Conservation (phyloP, 352 stramenopile species). For the Pythium vanterpoolii region DNA sequence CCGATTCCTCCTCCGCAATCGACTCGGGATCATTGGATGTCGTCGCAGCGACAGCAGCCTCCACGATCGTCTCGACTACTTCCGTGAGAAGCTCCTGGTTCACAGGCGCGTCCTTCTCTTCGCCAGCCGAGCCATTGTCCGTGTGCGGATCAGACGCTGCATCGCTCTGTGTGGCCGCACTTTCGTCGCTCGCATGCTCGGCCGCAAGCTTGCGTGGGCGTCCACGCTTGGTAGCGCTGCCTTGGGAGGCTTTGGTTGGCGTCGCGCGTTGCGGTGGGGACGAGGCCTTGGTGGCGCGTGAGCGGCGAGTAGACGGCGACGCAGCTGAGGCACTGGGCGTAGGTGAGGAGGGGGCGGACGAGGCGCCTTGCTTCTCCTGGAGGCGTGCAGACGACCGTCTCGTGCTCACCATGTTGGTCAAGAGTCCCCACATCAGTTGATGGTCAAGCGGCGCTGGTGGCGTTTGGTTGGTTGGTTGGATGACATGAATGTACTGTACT, state of each 20-base stretch:
- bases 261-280: not conserved
- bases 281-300: not conserved
- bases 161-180: constrained; percentile 20
- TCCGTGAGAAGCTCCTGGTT: constrained; percentile 25
- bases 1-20: not conserved
- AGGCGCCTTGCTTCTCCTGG: constrained; percentile 38
- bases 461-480: constrained; percentile 23
- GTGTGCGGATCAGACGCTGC: constrained; percentile 4
- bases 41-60: not conserved
- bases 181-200: constrained; percentile 6
- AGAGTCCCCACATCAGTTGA: constrained; percentile 27
- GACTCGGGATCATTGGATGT: not conserved
- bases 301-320: constrained; percentile 11
- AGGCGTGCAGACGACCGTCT: constrained; percentile 56
- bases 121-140: not conserved
- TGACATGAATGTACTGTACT: constrained; percentile 1
- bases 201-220: constrained; percentile 6
- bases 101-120: constrained; percentile 6
- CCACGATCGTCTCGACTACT: not conserved
- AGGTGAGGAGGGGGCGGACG: constrained; percentile 17
- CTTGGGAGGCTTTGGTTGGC: constrained; percentile 7
- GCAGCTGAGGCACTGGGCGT: constrained; percentile 15
- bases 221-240: constrained; percentile 15
- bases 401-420: constrained; percentile 59
- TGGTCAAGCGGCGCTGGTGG: constrained; percentile 1